Base-by-base conservation (phyloP, 306 rosid genomes). In the Quercus cerris region DNA sequence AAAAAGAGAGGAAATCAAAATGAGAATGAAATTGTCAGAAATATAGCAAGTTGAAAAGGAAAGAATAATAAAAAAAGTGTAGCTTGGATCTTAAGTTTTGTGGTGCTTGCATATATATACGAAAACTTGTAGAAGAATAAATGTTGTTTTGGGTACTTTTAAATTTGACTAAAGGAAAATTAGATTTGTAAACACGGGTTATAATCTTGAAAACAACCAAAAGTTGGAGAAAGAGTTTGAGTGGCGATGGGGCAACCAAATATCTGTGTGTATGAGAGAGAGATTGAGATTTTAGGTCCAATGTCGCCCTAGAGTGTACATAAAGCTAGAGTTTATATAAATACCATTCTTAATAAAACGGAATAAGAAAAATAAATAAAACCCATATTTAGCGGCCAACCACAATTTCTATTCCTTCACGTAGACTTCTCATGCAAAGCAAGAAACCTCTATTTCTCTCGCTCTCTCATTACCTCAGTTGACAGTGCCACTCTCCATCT, bases 41-140 rank as follows among this genome's bases (percentile, higher is more conserved):
- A 80, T 73, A 56, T 77, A 85, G 90, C 81, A 79, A 70, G 83
- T 79, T 88, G 62, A 78, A 59, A 78, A 56, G 71, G 33, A 61
- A 28, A 69, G 71, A 61, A 77, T 57, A 73, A 46, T 61, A 77
- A 55, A 31, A 64, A 30, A 35, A 30, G 70, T 80, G 68, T 86
- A 82, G 88, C 97, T 92, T 92, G 84, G 91, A 87, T 90, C 86
- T 83, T 82, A 92, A 88, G 97, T 87, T 82, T 88, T 75, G 81
- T 66, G 81, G 73, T 73, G 71, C 81, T 82, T 82, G 80, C 52
- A 78, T 62, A 57, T 17, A 41, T 52, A 86, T 85, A 81, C 77
- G 79, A 77, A 92, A 85, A 83, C 92, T 88, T 89, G 89, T 78
- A 71, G 78, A 73, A 80, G 88, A 85, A 83, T 81, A 84, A 81